Conservation (phyloP, 176 grass and related monocot species). For the Areca catechu region DNA sequence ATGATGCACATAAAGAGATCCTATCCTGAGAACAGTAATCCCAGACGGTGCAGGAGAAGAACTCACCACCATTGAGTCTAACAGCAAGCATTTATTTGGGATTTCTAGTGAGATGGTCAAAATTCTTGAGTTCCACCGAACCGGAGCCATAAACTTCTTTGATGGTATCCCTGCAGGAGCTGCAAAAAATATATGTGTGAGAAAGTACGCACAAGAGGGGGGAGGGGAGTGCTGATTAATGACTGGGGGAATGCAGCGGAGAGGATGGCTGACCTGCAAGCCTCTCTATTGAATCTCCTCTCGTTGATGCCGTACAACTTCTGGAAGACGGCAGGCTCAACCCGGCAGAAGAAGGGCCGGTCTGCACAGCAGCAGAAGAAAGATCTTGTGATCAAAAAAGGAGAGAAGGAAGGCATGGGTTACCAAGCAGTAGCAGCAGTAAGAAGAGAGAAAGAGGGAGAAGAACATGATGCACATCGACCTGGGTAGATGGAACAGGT, state of each 20-base stretch:
- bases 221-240: not conserved
- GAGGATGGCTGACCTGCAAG: slow-evolving; percentile 41
- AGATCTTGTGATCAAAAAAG: too few relatives aligned
- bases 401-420: too few relatives aligned
- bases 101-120: slow-evolving; percentile 50
- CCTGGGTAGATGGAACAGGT: slow-evolving; percentile 60
- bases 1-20: too few relatives aligned
- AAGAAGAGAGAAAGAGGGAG: too few relatives aligned
- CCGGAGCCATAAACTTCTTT: slow-evolving; percentile 62
- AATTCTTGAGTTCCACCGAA: slow-evolving; percentile 43
- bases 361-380: slow-evolving; percentile 19
- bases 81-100: too few relatives aligned
- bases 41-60: too few relatives aligned
- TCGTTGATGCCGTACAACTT: slow-evolving; percentile 45
- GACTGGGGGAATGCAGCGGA: not conserved
- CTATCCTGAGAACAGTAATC: too few relatives aligned
- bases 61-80: too few relatives aligned
- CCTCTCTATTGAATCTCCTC: slow-evolving; percentile 54
- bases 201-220: not conserved
- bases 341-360: slow-evolving; percentile 53
- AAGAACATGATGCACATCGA: not conserved
- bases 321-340: slow-evolving; percentile 59
- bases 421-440: too few relatives aligned
- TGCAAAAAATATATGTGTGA: slow-evolving; percentile 12
- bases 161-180: slow-evolving; percentile 59